Percentiles rank a stretch among this genome's conserved stretches.
Evolutionary conservation across 805 yeast genomes (phyloP).

Genomic region (Debaryomyces maramus): DNA sequence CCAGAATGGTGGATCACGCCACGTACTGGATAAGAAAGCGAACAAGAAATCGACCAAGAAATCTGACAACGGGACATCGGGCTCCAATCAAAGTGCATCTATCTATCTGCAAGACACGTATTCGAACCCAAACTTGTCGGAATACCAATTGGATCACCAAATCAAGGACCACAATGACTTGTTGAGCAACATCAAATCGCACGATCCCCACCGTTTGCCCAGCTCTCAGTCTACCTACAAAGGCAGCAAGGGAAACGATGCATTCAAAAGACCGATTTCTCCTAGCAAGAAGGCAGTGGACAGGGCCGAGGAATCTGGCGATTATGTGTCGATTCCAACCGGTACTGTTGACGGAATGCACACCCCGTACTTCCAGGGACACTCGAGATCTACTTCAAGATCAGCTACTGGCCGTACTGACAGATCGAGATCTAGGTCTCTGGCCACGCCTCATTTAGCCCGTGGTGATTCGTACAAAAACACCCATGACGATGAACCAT

Average conservation of each 20-base stretch:
- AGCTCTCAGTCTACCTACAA: constrained; percentile 3
- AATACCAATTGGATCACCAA: constrained; percentile 43
- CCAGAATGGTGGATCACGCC: constrained; percentile 2
- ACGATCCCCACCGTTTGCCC: constrained; percentile 35
- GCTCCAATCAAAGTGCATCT: neutral
- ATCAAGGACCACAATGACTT: constrained; percentile 38
- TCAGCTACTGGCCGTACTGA: constrained; percentile 25
- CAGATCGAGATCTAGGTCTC: constrained; percentile 25
- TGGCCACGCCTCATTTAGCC: constrained; percentile 61
- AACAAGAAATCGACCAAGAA: constrained; percentile 10
- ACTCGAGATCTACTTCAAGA: constrained; percentile 28
- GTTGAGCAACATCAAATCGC: constrained; percentile 33
- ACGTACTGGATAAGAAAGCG: constrained; percentile 25
- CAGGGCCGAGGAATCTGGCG: neutral
- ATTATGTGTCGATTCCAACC: neutral
- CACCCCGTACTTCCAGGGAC: constrained; percentile 35
- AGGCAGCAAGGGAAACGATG: neutral
- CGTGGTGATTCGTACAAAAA: constrained; percentile 76
- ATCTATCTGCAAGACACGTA: constrained; percentile 24
- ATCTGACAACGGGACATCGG: neutral
- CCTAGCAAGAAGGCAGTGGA: constrained; percentile 1
- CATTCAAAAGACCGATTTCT: constrained; percentile 1
- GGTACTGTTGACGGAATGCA: constrained; percentile 24
- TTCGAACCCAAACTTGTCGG: constrained; percentile 46
- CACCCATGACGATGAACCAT: constrained; percentile 47